Evolutionary conservation across 73 alveolate species (phyloP), one percentile per base, ranked within the genome.

Genomic region (Uronychia setigera): DNA sequence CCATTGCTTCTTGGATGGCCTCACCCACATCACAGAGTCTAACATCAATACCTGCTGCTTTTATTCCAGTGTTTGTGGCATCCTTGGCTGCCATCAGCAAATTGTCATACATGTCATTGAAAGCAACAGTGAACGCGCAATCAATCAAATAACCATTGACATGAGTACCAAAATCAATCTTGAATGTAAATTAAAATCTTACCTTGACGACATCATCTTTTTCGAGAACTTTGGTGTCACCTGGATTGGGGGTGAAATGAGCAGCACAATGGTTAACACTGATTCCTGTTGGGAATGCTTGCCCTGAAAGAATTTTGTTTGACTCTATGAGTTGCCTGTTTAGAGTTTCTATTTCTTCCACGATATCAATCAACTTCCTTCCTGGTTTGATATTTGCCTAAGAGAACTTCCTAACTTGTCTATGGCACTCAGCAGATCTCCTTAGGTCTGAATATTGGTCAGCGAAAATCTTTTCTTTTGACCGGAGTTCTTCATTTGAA

Each of bases 391-490:
- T 88, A 28, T 91, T 84, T 60, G 94, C 58, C 88, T 97, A 96
- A 57, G 99, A 98, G 88, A 95, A 98, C 91, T 95, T 92, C 60
- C 99, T 83, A 74, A 96, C 96, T 92, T 98, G 96, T 74, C 99
- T 88, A 84, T 98, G 99, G 84, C 99, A 94, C 85, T 98, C 99
- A 29, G 99, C 99, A 67, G 99, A 98, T 91, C 94, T 95, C 88
- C 99, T 90, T 74, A 98, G 81, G 30, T 95, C 90, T 58, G 92
- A 92, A 77, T 95, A 87, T 59, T 98, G 95, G 46, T 88, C 87
- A 80, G 83, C 89, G 81, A 85, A 80, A 11, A 97, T 74, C 76
- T 92, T 86, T 82, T 98, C 99, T 77, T 89, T 88, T 88, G 96
- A 99, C 79, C 94, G 92, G 86, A 88, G 77, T 92, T 98, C 99